Percentiles rank a stretch among this genome's conserved stretches.
Conservation (phyloP, 352 stramenopile species). For the Pythium volutum region DNA sequence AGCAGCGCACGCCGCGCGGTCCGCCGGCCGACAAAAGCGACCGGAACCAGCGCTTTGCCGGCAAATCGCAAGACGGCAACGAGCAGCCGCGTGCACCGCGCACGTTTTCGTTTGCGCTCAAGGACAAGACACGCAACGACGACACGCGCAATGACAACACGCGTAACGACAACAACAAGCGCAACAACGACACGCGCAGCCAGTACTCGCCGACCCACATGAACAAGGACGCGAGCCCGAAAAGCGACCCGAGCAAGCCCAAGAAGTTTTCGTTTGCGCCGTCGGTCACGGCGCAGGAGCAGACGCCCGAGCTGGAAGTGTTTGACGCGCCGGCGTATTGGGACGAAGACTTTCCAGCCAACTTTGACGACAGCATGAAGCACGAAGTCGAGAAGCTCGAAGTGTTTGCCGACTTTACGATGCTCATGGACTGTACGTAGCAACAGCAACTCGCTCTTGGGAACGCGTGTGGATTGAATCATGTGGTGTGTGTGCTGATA, state of each 20-base stretch:
- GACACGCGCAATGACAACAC: too few species aligned
- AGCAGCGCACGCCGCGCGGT: slow-evolving; percentile 9
- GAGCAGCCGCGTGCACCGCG: slow-evolving; percentile 5
- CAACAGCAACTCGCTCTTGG: too few species aligned
- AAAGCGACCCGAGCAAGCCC: background rate
- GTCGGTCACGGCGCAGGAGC: slow-evolving; percentile 44
- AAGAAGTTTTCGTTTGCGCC: slow-evolving; percentile 73
- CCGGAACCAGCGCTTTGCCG: slow-evolving; percentile 36
- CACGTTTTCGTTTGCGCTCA: slow-evolving; percentile 24
- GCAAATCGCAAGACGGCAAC: slow-evolving; percentile 1
- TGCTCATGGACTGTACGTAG: slow-evolving; percentile 56
- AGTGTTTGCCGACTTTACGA: slow-evolving; percentile 77
- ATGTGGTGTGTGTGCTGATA: slow-evolving; percentile 4
- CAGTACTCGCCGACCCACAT: too few species aligned
- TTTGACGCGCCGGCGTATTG: slow-evolving; percentile 79
- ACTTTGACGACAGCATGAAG: slow-evolving; percentile 81
- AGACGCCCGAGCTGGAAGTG: slow-evolving; percentile 47
- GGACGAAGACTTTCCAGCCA: slow-evolving; percentile 62
- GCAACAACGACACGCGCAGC: background rate
- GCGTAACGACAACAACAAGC: slow-evolving; percentile 14
- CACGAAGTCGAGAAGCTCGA: slow-evolving; percentile 85
- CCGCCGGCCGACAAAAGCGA: slow-evolving; percentile 20
- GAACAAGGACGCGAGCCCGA: background rate
- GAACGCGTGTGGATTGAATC: background rate
- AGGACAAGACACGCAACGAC: slow-evolving; percentile 7